A percentile compares a stretch with the other conserved stretches of the same genome.
phyloP scores from a whole-genome alignment of 2,329 filamentous ascomycete species.

The Fusarium sterilihyphosum region DNA sequence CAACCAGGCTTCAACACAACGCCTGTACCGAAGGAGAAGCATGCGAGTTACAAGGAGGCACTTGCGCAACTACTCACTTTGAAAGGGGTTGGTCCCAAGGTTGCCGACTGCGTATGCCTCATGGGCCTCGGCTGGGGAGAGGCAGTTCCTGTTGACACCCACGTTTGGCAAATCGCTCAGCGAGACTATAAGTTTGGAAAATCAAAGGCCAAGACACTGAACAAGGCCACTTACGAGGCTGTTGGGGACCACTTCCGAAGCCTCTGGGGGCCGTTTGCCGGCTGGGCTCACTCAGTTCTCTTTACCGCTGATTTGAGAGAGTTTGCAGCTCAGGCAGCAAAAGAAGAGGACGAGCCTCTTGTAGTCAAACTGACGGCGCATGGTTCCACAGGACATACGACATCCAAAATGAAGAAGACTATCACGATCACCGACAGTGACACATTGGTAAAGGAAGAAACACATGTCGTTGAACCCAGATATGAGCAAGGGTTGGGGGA shows the following conservation, averaged over 20 bases:
- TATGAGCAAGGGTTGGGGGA: slow-evolving; percentile 27
- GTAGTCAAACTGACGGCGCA: slow-evolving; percentile 28
- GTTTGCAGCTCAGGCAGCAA: slow-evolving; percentile 73
- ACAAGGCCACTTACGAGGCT: slow-evolving; percentile 87
- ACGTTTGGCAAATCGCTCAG: slow-evolving; percentile 98
- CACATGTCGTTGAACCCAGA: slow-evolving; percentile 8
- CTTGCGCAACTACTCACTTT: slow-evolving; percentile 82
- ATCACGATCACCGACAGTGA: slow-evolving; percentile 27
- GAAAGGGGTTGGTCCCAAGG: slow-evolving; percentile 93
- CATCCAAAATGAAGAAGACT: slow-evolving; percentile 42
- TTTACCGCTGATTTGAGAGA: slow-evolving; percentile 92
- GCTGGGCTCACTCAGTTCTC: slow-evolving; percentile 96
- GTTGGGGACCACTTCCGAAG: slow-evolving; percentile 89
- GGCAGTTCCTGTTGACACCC: slow-evolving; percentile 94
- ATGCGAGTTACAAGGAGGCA: slow-evolving; percentile 77
- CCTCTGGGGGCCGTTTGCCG: slow-evolving; percentile 92
- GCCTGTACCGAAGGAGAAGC: slow-evolving; percentile 56
- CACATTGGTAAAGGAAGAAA: slow-evolving; percentile 28
- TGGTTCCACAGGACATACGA: slow-evolving; percentile 6
- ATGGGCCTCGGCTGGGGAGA: slow-evolving; percentile 98
- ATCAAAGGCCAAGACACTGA: slow-evolving; percentile 84
- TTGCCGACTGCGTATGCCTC: slow-evolving; percentile 94
- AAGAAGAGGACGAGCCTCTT: slow-evolving; percentile 18
- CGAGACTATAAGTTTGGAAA: slow-evolving; percentile 95
- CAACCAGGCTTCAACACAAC: slow-evolving; percentile 64